Percentiles rank a stretch among this genome's conserved stretches.
Conservation (phyloP, 1,284 basidiomycete genomes). For the Ceratobasidium papillatum region DNA sequence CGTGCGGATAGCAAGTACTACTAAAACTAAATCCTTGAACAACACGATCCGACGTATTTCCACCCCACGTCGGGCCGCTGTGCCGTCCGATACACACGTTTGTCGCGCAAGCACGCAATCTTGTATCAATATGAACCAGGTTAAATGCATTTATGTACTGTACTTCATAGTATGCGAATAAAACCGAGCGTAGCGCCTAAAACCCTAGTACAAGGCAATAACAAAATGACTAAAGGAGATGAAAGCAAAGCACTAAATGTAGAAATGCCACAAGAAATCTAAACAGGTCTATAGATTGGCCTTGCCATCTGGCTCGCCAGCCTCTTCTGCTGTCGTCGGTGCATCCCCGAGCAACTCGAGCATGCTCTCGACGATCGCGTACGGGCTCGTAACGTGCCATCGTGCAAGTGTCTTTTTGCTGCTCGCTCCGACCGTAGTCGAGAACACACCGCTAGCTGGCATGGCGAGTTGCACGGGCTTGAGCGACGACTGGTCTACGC, state of each 20-base stretch:
- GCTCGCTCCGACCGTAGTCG: constrained; percentile 85
- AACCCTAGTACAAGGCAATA: constrained; percentile 9
- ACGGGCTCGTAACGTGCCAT: constrained; percentile 87
- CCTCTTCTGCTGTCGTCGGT: constrained; percentile 26
- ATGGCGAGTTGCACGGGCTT: constrained; percentile 71
- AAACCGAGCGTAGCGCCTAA: constrained; percentile 16
- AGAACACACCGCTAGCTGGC: constrained; percentile 77
- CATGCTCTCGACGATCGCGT: constrained; percentile 78
- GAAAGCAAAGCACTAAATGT: background rate
- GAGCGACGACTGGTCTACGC: constrained; percentile 54
- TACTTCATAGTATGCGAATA: constrained; percentile 39
- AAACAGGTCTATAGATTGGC: constrained; percentile 31
- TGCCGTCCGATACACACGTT: constrained; percentile 6
- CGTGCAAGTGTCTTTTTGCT: constrained; percentile 86
- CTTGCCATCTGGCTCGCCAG: constrained; percentile 36
- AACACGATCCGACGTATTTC: constrained; percentile 18
- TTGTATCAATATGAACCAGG: constrained; percentile 30
- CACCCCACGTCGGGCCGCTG: background rate
- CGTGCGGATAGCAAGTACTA: constrained; percentile 37
- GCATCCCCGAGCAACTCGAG: constrained; percentile 57
- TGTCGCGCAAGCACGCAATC: background rate
- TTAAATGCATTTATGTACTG: constrained; percentile 38
- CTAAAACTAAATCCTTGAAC: background rate
- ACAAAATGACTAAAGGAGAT: constrained; percentile 19
- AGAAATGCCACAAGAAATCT: background rate